Base-by-base conservation (phyloP, 2,329 filamentous ascomycete genomes). In the Teratosphaeria viscida region DNA sequence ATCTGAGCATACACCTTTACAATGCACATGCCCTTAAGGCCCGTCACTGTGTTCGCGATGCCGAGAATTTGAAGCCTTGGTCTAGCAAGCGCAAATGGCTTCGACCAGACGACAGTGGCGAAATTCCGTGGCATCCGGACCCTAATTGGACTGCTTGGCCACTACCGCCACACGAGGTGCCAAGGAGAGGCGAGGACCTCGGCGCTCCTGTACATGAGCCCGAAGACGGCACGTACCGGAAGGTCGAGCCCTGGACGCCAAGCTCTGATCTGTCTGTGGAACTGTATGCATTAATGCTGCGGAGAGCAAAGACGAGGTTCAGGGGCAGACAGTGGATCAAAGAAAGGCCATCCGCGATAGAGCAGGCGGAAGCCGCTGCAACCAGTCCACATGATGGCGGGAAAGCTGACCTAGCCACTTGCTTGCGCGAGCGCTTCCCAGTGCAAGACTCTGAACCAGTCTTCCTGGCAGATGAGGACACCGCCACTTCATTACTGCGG, bases 111-210 rank as follows among this genome's bases (percentile, higher is more conserved):
- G 67, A 72, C 16, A 63, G 72, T 52, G 63, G 63, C 4, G 68
- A 72, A 35, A 66, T 65, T 60, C 64, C 69, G 2, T 77, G 80
- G 65, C 66, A 73, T 16, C 78, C 81, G 1, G 67, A 82, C 0
- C 83, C 81, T 60, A 64, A 70, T 4, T 96, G 92, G 92, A 89
- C 89, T 19, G 88, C 91, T 0, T 96, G 92, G 92, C 92, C 92
- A 4, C 72, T 95, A 68, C 79, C 79, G 23, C 77, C 82, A 4
- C 74, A 78, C 7, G 75, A 80, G 29, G 84, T 94, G 7, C 89
- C 88, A 1, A 75, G 77, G 16, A 76, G 79, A 14, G 76, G 77
- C 23, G 81, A 88, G 62, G 71, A 77, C 57, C 78, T 76, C 64
- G 76, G 71, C n/a, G 61, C 61, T 11, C 54, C 78, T 35, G 69